Percentiles rank a stretch among this genome's conserved stretches.
Conservation (phyloP, 2,329 filamentous ascomycete species). For the Thermoascus crustaceus region DNA sequence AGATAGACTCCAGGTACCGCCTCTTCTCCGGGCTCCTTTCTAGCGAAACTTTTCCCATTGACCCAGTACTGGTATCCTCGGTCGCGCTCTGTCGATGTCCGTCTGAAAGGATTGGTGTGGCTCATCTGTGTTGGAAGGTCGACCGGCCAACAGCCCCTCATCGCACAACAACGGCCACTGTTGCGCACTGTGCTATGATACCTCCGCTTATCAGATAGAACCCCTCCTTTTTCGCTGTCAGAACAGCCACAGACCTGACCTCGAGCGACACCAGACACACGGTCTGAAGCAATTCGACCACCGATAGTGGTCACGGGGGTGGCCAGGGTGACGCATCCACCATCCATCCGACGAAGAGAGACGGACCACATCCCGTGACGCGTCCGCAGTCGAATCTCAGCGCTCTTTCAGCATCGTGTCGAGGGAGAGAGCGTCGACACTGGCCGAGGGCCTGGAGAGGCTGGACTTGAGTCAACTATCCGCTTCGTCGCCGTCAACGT, state of each 20-base stretch:
- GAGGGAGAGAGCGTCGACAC: constrained; percentile 37
- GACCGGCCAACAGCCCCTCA: constrained; percentile 8
- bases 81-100: no score
- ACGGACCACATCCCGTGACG: background rate
- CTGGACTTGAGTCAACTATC: constrained; percentile 40
- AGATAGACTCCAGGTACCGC: background rate
- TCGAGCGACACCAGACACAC: no score
- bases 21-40: background rate
- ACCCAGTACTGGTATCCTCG: no score
- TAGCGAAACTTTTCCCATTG: no score
- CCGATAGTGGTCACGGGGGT: background rate
- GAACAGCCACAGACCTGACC: constrained; percentile 5
- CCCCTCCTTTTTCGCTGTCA: constrained; percentile 4
- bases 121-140: no score
- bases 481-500: constrained; percentile 34
- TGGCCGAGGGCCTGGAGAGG: constrained; percentile 42
- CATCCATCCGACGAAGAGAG: background rate
- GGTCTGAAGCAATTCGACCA: background rate
- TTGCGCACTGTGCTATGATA: constrained; percentile 26
- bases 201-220: constrained; percentile 18
- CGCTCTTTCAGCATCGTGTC: constrained; percentile 36
- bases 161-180: constrained; percentile 25
- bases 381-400: constrained; percentile 2
- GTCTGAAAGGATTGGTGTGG: background rate
- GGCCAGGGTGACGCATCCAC: background rate